A percentile compares a stretch with the other conserved stretches of the same genome.
These are phyloP conservation scores for Heliocybe sulcata DNA, from an alignment of 1,284 basidiomycete genomes.

Conservation along the genomic window DNA sequence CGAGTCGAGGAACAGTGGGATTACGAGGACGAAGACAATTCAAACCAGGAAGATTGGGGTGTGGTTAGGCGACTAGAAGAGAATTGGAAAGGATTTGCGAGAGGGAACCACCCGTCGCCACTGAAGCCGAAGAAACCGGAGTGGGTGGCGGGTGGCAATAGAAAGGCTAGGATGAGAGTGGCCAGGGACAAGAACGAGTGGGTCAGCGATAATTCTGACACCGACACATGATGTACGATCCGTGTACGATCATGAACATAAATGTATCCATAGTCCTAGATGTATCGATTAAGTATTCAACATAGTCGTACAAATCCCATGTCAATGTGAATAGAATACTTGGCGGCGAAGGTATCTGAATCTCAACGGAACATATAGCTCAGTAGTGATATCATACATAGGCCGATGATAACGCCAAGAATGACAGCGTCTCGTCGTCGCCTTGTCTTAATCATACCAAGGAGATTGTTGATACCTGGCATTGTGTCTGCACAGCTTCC, in stretches of 20 bases:
- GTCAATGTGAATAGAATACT: background rate
- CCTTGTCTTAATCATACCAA: constrained; percentile 89
- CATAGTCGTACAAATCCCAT: background rate
- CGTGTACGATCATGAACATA: background rate
- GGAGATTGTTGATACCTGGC: constrained; percentile 88
- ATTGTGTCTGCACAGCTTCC: constrained; percentile 56
- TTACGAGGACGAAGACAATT: constrained; percentile 22
- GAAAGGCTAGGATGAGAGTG: background rate
- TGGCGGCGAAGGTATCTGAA: constrained; percentile 1
- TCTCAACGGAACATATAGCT: constrained; percentile 49
- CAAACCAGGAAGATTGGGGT: constrained; percentile 37
- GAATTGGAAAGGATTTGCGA: constrained; percentile 48
- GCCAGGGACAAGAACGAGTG: background rate
- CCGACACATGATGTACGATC: background rate
- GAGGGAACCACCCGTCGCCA: constrained; percentile 31
- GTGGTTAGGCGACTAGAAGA: constrained; percentile 52
- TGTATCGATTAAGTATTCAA: background rate
- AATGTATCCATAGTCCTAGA: background rate
- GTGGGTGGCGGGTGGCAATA: background rate
- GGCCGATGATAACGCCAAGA: constrained; percentile 78
- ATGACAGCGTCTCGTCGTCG: constrained; percentile 88
- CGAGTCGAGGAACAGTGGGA: constrained; percentile 52
- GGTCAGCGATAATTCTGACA: background rate
- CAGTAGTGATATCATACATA: constrained; percentile 77
- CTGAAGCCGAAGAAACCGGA: constrained; percentile 3